Conservation (phyloP, 768 basidiomycete genomes). For the Sutorius australiensis region DNA sequence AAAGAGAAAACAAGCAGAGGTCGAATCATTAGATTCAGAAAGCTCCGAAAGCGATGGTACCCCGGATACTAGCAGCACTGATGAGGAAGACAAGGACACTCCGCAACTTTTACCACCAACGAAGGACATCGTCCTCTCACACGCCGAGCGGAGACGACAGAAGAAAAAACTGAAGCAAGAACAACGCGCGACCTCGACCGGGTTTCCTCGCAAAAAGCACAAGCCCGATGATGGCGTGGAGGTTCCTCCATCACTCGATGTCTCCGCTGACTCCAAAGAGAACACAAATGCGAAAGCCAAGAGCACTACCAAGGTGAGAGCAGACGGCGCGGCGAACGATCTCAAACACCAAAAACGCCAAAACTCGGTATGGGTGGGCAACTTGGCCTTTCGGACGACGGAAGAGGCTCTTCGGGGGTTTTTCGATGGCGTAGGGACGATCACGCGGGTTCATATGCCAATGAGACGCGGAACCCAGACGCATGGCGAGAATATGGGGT, state of each 20-base stretch:
- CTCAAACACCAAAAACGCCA: conserved; percentile 49
- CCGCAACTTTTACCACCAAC: conserved; percentile 1
- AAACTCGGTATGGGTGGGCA: conserved; percentile 95
- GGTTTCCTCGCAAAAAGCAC: conserved; percentile 40
- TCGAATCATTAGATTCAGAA: conserved; percentile 11
- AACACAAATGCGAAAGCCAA: neutral
- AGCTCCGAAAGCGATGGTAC: conserved; percentile 28
- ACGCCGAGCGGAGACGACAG: conserved; percentile 66
- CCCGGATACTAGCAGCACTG: conserved; percentile 7
- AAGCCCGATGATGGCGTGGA: conserved; percentile 35
- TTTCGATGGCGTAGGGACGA: conserved; percentile 68
- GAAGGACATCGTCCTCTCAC: conserved; percentile 56
- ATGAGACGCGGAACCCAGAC: conserved; percentile 56
- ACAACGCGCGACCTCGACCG: neutral
- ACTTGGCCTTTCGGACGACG: conserved; percentile 87
- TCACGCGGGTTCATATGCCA: conserved; percentile 85
- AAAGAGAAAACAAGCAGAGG: conserved; percentile 24
- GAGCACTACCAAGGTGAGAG: neutral
- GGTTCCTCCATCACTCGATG: neutral
- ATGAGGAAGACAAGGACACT: conserved; percentile 6
- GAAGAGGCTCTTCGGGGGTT: conserved; percentile 64
- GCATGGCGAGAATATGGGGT: conserved; percentile 78
- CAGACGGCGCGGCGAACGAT: neutral
- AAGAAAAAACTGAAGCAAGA: conserved; percentile 42
- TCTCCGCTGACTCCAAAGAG: too few species aligned